These are phyloP conservation scores for Pachysandra terminalis DNA, from an alignment of 164 flowering plant species.

Conservation along the genomic window DNA sequence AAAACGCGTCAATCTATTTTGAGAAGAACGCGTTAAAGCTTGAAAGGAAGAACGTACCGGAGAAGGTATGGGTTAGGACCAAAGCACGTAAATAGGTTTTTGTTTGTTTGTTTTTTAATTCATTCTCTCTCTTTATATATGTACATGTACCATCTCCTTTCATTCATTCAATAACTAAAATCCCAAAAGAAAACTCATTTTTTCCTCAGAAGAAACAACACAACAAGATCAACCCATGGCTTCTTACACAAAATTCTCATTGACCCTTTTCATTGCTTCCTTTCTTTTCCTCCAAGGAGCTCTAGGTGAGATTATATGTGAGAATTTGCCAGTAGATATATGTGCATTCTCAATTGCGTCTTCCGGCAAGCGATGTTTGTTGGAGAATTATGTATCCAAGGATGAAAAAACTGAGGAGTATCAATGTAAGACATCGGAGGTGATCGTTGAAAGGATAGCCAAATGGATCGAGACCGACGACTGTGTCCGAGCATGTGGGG, in stretches of 20 bases:
- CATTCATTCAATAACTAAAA: not conserved
- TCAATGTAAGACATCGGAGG: constrained; percentile 72
- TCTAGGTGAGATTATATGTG: constrained; percentile 63
- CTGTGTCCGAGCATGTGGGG: constrained; percentile 70
- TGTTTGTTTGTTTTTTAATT: too few species aligned
- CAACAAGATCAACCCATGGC: constrained; percentile 24
- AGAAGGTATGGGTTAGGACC: too few species aligned
- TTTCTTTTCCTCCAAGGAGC: constrained; percentile 44
- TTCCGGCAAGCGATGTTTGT: constrained; percentile 72
- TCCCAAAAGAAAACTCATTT: not conserved
- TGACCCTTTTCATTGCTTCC: constrained; percentile 40
- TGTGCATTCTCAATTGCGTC: constrained; percentile 74
- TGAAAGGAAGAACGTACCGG: not conserved
- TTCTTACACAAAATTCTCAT: constrained; percentile 26
- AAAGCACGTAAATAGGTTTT: too few species aligned
- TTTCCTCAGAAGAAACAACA: not conserved
- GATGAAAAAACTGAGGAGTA: constrained; percentile 41
- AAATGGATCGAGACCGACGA: constrained; percentile 59
- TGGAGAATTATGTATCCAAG: constrained; percentile 40
- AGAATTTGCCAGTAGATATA: constrained; percentile 45
- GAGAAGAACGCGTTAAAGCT: not conserved
- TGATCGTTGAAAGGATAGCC: constrained; percentile 51
- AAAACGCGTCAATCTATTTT: not conserved
- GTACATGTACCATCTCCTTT: too few species aligned
- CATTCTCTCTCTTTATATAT: too few species aligned